Evolutionary conservation across 2,329 filamentous ascomycete species (phyloP).

Genomic region (Madurella fahalii): DNA sequence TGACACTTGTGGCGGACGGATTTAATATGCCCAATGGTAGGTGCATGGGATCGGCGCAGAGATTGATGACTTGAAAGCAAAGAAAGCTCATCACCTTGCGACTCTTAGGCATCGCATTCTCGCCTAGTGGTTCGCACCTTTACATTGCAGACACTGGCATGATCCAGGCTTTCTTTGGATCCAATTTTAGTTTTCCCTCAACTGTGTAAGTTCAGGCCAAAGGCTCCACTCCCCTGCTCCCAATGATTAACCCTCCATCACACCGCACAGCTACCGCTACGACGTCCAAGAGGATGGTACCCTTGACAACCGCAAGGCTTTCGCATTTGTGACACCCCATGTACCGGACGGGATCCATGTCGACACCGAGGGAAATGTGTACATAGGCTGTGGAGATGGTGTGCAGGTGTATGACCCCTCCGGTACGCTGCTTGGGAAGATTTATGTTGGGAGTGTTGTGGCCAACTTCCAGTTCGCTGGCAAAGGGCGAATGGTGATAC

Average conservation of each 20-base stretch:
- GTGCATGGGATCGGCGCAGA: neutral
- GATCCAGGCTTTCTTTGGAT: constrained; percentile 40
- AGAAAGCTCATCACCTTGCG: neutral
- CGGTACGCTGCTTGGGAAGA: constrained; percentile 52
- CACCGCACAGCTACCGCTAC: constrained; percentile 40
- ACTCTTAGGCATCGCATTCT: constrained; percentile 50
- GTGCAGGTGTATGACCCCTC: constrained; percentile 47
- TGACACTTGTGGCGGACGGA: constrained; percentile 54
- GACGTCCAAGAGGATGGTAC: constrained; percentile 44
- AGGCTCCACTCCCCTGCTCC: constrained; percentile 7
- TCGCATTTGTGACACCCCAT: constrained; percentile 52
- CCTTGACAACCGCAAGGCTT: constrained; percentile 46
- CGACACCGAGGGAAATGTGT: constrained; percentile 53
- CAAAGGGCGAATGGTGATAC: constrained; percentile 38
- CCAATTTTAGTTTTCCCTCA: constrained; percentile 39
- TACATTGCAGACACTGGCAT: constrained; percentile 57
- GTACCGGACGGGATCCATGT: constrained; percentile 56
- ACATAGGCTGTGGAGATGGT: constrained; percentile 48
- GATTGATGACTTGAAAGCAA: neutral
- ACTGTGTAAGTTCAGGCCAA: constrained; percentile 46
- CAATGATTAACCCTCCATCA: neutral
- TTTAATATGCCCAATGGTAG: constrained; percentile 52
- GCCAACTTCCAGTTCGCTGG: constrained; percentile 50
- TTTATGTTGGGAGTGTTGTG: constrained; percentile 44
- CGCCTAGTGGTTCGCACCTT: constrained; percentile 46